phyloP scores from a whole-genome alignment of 352 stramenopile species.

The Globisporangium carolinianum region DNA sequence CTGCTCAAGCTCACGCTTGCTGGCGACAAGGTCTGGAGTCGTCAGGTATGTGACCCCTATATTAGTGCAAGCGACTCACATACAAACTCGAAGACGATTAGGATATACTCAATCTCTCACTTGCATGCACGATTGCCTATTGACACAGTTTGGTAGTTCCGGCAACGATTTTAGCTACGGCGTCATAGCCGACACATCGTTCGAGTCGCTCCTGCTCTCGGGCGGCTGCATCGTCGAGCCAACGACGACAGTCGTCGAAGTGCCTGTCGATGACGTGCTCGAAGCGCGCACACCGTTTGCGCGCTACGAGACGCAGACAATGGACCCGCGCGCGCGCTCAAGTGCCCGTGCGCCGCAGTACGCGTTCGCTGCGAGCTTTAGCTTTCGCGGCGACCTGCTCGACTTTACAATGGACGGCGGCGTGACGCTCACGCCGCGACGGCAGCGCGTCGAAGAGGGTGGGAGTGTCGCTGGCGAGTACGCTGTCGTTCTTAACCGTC shows the following conservation, averaged over 20 bases:
- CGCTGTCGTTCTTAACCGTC: slow-evolving; percentile 58
- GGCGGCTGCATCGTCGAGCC: slow-evolving; percentile 37
- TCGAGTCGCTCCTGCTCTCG: slow-evolving; percentile 49
- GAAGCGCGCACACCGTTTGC: slow-evolving; percentile 34
- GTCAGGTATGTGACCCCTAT: slow-evolving; percentile 28
- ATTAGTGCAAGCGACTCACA: no score
- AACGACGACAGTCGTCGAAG: slow-evolving; percentile 31
- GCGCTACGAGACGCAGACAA: slow-evolving; percentile 45
- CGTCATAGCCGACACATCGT: slow-evolving; percentile 31
- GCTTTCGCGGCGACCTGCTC: slow-evolving; percentile 42
- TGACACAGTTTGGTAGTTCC: slow-evolving; percentile 47
- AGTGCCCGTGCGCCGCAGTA: slow-evolving; percentile 23
- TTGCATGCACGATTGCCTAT: neutral
- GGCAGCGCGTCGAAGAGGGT: slow-evolving; percentile 37
- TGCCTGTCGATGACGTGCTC: slow-evolving; percentile 28
- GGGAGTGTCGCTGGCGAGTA: slow-evolving; percentile 46
- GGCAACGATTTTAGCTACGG: slow-evolving; percentile 59
- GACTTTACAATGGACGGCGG: slow-evolving; percentile 71
- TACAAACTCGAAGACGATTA: no score
- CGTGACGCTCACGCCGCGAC: slow-evolving; percentile 39
- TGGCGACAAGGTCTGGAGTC: slow-evolving; percentile 55
- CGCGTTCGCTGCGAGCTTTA: slow-evolving; percentile 51
- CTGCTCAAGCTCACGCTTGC: slow-evolving; percentile 39
- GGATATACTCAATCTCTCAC: neutral
- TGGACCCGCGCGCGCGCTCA: slow-evolving; percentile 28